These are phyloP conservation scores for Fusarium chaquense DNA, from an alignment of 2,329 filamentous ascomycete genomes.

Conservation along the genomic window DNA sequence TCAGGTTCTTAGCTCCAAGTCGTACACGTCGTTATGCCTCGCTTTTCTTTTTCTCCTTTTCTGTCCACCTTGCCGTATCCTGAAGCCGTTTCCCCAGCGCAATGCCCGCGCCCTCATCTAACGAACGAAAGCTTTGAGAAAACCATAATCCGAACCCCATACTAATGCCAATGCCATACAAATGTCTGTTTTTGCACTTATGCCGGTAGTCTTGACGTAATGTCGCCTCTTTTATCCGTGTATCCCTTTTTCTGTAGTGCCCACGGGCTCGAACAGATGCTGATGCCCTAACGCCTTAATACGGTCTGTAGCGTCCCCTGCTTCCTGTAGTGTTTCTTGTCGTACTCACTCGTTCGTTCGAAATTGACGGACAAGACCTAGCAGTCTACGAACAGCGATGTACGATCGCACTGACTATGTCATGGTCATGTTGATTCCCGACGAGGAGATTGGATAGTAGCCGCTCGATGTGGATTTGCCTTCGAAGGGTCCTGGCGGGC, in stretches of 20 bases:
- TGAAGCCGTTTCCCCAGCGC: constrained; percentile 10
- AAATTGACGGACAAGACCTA: background rate
- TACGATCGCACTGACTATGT: constrained; percentile 30
- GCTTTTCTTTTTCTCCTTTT: background rate
- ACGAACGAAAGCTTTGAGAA: constrained; percentile 32
- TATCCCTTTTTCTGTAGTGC: constrained; percentile 1
- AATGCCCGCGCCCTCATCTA: constrained; percentile 25
- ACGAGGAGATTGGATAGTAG: constrained; percentile 66
- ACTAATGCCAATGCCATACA: constrained; percentile 32
- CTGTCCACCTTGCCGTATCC: background rate
- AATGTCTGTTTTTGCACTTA: constrained; percentile 2
- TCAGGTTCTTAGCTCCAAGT: constrained; percentile 31
- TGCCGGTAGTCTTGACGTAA: constrained; percentile 9
- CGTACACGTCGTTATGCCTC: constrained; percentile 42
- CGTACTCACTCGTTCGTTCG: background rate
- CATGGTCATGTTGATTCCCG: constrained; percentile 61
- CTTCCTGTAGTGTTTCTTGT: background rate
- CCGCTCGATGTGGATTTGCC: constrained; percentile 64
- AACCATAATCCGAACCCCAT: constrained; percentile 32
- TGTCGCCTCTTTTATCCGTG: constrained; percentile 7
- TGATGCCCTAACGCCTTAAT: constrained; percentile 21
- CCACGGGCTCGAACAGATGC: background rate
- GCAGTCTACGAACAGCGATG: background rate
- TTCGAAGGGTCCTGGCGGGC: constrained; percentile 63
- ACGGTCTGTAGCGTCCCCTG: constrained; percentile 14